Base-by-base conservation (phyloP, 345 rosid genomes). In the Gossypium anomalum region DNA sequence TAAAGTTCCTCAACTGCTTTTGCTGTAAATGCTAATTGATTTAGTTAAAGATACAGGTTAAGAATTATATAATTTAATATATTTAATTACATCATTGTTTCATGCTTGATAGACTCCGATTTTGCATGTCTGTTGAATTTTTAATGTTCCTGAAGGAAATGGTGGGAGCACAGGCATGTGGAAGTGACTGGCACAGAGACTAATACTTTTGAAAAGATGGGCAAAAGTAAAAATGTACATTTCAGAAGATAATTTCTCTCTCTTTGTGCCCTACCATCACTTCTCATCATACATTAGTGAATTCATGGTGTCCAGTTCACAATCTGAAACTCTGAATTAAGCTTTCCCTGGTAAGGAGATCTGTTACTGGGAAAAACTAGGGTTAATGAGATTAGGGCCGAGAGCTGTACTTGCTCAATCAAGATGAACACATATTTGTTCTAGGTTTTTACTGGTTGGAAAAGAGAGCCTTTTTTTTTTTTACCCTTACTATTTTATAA, bases 201-300 rank as follows among this genome's bases (percentile, higher is more conserved):
- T 41, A 62, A 51, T 70, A 22, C 78, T 83, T 81, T 83, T 72
- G 60, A 75, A 74, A 81, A 83, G 82, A 82, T 80, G 67, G 62
- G 58, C 55, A 74, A 79, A 79, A 83, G 80, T 80, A 61, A 79
- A 83, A 78, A 70, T 2, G 58, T 71, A 72, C 48, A 64, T 63
- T 78, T 80, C 68, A 75, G 86, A 73, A 80, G 86, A 85, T 84
- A 67, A 82, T 81, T 62, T 57, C 14, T 57, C 29, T 56, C 10
- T 19, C 59, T 75, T 51, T 83, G 87, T 86, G 76, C 84, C 88
- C 87, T 83, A 79, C 85, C 86, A 80, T 83, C 77, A 79, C 86
- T 80, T 85, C 84, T 79, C 81, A 78, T 82, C 44, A 75, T 80
- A 70, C 82, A 78, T 76, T 77, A 82, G 78, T 84, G 81, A 73